Evolutionary conservation across 108 stramenopile species (phyloP).

Genomic region (Skeletonema marinoi): DNA sequence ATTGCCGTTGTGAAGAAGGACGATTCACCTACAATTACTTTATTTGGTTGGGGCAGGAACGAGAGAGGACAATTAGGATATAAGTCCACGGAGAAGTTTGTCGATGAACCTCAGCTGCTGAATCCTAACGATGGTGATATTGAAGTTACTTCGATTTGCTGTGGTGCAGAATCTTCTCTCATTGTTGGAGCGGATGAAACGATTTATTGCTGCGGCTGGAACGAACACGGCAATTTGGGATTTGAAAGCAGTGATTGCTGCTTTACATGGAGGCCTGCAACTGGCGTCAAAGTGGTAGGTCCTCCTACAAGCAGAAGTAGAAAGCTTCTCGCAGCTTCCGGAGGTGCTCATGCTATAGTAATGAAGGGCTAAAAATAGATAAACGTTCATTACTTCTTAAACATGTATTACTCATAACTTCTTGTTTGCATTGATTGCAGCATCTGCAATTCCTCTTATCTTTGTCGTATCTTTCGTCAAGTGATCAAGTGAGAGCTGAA

Average conservation of each 20-base stretch:
- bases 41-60: constrained; percentile 82
- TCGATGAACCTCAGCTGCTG: constrained; percentile 38
- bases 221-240: constrained; percentile 78
- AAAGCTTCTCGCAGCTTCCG: constrained; percentile 48
- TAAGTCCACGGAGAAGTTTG: constrained; percentile 39
- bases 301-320: constrained; percentile 34
- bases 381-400: neutral
- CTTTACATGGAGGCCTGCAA: constrained; percentile 20
- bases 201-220: constrained; percentile 77
- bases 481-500: neutral
- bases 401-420: neutral
- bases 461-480: neutral
- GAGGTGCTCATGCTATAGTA: constrained; percentile 58
- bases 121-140: neutral
- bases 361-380: constrained; percentile 4
- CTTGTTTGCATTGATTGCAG: neutral
- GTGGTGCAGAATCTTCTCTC: constrained; percentile 80
- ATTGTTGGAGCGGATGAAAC: constrained; percentile 45
- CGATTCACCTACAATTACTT: constrained; percentile 7
- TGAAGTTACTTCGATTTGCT: constrained; percentile 45
- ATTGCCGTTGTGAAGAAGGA: constrained; percentile 43
- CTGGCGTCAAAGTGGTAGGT: constrained; percentile 31
- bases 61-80: constrained; percentile 48
- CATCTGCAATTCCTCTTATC: neutral
- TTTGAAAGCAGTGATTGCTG: constrained; percentile 18